Evolutionary conservation across 139 green algal species (phyloP), one percentile per base, ranked within the genome.

Genomic region (Volvox reticuliferus): DNA sequence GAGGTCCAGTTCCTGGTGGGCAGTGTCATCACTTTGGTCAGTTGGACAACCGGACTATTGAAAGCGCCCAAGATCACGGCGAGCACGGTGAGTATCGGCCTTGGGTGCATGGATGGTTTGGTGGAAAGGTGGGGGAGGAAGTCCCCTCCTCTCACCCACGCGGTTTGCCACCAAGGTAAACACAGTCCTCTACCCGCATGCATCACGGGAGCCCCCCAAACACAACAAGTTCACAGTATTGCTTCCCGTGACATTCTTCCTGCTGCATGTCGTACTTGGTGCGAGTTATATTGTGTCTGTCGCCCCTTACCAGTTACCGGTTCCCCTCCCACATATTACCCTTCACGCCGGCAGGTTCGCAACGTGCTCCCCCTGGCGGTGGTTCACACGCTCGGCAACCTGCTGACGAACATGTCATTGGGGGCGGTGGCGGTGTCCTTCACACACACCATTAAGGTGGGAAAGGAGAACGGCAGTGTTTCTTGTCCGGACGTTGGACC

Each of bases 371-470:
- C 98, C 2, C 95, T 99, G 67, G 98, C 98, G 0, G 78, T 96
- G 20, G 97, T 99, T 32, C 98, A 99, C 96, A 98, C 97, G 0
- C 92, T 99, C 69, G 98, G 98, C 86, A 99, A 99, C 93, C 67
- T 98, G 90, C 95, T 99, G 33, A 99, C 98, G 91, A 99, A 99
- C 92, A 92, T 99, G 71, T 97, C 91, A 84, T 95, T 99, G 67
- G 98, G 98, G 55, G 94, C 96, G 28, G 98, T 99, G 71, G 98
- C 98, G 0, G 98, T 99, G 24, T 99, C 96, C 79, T 99, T 99
- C 96, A 99, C 98, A 17, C 98, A 99, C 96, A 99, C 98, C 62
- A 99, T 99, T 92, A 99, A 99, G 95, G 96, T 96, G 28, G 18
- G 92, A 14, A 2, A 20, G 76, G 32, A n/a, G 76, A 19, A 44